Evolutionary conservation across 2,329 filamentous ascomycete genomes (phyloP), one percentile per base, ranked within the genome.

Genomic region (Onygenales sp.): DNA sequence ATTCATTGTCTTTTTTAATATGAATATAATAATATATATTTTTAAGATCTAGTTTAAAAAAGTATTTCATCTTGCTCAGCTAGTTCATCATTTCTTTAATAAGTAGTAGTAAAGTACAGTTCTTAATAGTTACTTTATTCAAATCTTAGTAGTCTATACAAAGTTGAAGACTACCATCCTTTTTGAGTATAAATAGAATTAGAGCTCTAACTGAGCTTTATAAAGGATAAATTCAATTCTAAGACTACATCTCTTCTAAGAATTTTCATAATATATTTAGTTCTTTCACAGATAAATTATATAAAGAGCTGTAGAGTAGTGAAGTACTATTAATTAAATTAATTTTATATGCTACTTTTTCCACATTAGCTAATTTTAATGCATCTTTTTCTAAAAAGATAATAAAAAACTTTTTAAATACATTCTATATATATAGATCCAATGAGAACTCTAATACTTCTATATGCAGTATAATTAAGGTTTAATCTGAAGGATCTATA

Each of bases 81-180:
- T 49, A 39, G 3, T 58, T 48, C 7, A 65, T 50, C 2, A 55
- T 59, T 17, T 68, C 57, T 6, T 59, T 44, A 31, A 66, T 64
- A 10, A 64, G 42, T 0, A 57, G 63, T 7, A 67, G n/a, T 0
- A 52, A 57, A 43, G 68, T 66, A 4, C 55, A 31, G 49, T 68
- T 55, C 50, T 65, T 65, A 8, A 47, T 51, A 0, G 56, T 64
- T 9, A 67, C 55, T 0, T 17, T n/a, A 50, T 68, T 69, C 3
- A 68, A 50, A 0, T 21, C 54, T 1, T 50, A 21, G 45, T 67
- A 68, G 45, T 68, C 55, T 0, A 64, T 54, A 54, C 57, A 66
- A 44, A 66, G 60, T 2, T 53, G 38, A 11, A 65, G 44, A 2
- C 55, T 43, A 55, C 17, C 33, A 39, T 46, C 10, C 31, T 46